Evolutionary conservation across 305 asterid genomes (phyloP).

Genomic region (Solanum hybrid): DNA sequence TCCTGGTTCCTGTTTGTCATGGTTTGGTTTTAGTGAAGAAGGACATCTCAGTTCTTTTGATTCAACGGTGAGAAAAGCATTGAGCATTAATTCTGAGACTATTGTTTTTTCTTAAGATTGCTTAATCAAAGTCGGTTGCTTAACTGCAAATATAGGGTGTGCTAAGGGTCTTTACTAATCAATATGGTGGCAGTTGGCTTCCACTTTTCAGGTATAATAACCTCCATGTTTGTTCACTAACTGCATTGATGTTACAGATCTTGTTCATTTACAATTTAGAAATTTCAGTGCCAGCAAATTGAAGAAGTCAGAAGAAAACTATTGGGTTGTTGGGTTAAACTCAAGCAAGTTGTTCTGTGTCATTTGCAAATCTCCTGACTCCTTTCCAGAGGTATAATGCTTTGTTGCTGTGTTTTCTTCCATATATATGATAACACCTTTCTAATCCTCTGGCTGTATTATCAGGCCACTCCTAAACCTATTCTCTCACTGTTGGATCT

Average conservation of each 20-base stretch:
- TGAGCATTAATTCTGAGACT: not conserved
- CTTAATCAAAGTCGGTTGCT: not conserved
- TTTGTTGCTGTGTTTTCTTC: not conserved
- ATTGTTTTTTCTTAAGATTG: not conserved
- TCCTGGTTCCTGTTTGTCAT: slow-evolving; percentile 78
- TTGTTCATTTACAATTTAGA: slow-evolving; percentile 9
- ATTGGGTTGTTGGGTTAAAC: slow-evolving; percentile 86
- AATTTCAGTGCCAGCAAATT: slow-evolving; percentile 51
- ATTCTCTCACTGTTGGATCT: slow-evolving; percentile 74
- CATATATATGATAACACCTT: slow-evolving; percentile 5
- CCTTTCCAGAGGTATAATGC: slow-evolving; percentile 71
- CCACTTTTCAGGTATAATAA: slow-evolving; percentile 86
- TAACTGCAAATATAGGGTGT: slow-evolving; percentile 52
- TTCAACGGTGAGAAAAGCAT: slow-evolving; percentile 53
- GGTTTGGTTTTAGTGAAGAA: slow-evolving; percentile 97
- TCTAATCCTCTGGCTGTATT: slow-evolving; percentile 11
- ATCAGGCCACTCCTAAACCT: slow-evolving; percentile 84
- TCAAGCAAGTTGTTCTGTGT: slow-evolving; percentile 73
- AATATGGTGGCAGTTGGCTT: slow-evolving; percentile 83
- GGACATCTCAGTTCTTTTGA: slow-evolving; percentile 89
- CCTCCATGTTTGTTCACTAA: not conserved
- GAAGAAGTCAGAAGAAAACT: slow-evolving; percentile 66
- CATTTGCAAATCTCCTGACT: slow-evolving; percentile 82
- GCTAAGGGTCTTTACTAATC: slow-evolving; percentile 70
- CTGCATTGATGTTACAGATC: not conserved